Conservation (phyloP, 2,329 filamentous ascomycete genomes). For the Curvularia sp. region DNA sequence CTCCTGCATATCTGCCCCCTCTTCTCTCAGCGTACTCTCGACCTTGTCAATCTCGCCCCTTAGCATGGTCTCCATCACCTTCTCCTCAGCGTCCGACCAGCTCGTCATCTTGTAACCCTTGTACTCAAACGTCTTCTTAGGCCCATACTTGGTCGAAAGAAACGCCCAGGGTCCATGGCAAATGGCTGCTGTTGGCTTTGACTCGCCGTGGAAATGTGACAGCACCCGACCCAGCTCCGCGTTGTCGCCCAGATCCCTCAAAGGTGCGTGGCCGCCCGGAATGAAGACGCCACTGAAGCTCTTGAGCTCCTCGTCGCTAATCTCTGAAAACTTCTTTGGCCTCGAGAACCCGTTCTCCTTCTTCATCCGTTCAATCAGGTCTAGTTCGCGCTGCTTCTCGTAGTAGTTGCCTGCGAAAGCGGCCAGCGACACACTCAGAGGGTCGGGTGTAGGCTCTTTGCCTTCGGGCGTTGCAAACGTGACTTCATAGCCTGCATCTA, state of each 20-base stretch:
- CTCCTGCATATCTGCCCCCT: constrained; percentile 56
- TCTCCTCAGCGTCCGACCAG: constrained; percentile 58
- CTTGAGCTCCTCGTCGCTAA: constrained; percentile 52
- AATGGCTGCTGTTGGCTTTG: constrained; percentile 56
- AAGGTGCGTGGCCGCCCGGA: constrained; percentile 56
- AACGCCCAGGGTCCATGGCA: constrained; percentile 59
- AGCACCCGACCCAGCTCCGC: constrained; percentile 55
- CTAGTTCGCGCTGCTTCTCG: constrained; percentile 52
- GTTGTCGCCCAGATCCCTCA: constrained; percentile 54
- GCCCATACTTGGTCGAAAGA: constrained; percentile 51
- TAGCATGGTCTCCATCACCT: constrained; percentile 55
- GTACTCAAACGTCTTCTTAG: constrained; percentile 52
- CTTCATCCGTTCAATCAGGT: constrained; percentile 56
- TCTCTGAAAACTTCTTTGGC: constrained; percentile 51
- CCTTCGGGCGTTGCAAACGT: constrained; percentile 57
- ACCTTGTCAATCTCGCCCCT: constrained; percentile 56
- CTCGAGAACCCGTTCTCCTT: constrained; percentile 53
- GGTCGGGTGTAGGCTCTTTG: constrained; percentile 53
- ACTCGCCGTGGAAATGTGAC: constrained; percentile 50
- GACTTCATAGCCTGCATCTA: constrained; percentile 51
- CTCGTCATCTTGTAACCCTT: constrained; percentile 57
- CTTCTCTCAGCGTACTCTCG: constrained; percentile 49
- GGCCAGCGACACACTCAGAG: constrained; percentile 52
- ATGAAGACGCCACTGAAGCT: constrained; percentile 55
- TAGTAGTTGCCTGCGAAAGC: constrained; percentile 58